phyloP scores from a whole-genome alignment of 441 rosid species.

The Manihot esculenta region DNA sequence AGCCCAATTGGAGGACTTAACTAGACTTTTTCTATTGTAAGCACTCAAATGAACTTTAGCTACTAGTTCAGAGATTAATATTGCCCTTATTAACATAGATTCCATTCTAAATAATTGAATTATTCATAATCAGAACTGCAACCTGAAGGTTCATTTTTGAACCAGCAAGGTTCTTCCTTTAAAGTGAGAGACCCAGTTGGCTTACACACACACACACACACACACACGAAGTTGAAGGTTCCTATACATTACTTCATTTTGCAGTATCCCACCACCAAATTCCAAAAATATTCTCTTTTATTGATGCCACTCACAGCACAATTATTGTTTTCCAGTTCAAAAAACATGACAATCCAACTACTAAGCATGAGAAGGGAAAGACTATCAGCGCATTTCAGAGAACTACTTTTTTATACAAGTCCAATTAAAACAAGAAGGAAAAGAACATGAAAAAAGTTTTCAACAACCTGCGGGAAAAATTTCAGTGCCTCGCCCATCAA shows the following conservation, averaged over 20 bases:
- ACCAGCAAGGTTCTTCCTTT: not conserved
- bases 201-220: too few relatives aligned
- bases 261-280: not conserved
- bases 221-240: not conserved
- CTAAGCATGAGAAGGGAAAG: not conserved
- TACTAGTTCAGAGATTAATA: not conserved
- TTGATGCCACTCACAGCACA: not conserved
- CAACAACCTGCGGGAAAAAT: constrained; percentile 75
- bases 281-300: not conserved
- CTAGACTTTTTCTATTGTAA: not conserved
- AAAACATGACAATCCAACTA: not conserved
- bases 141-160: not conserved
- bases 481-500: constrained; percentile 85
- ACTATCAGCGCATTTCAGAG: not conserved
- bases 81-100: not conserved
- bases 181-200: not conserved
- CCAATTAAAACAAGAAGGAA: not conserved
- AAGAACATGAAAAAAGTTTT: not conserved
- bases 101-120: not conserved
- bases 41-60: not conserved
- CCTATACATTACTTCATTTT: not conserved
- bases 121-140: not conserved
- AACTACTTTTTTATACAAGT: not conserved
- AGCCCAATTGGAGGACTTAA: too few relatives aligned
- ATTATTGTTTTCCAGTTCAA: not conserved